Evolutionary conservation across 1,284 basidiomycete species (phyloP), one percentile per base, ranked within the genome.

Genomic region (Anthracocystis panici-leucophaei): DNA sequence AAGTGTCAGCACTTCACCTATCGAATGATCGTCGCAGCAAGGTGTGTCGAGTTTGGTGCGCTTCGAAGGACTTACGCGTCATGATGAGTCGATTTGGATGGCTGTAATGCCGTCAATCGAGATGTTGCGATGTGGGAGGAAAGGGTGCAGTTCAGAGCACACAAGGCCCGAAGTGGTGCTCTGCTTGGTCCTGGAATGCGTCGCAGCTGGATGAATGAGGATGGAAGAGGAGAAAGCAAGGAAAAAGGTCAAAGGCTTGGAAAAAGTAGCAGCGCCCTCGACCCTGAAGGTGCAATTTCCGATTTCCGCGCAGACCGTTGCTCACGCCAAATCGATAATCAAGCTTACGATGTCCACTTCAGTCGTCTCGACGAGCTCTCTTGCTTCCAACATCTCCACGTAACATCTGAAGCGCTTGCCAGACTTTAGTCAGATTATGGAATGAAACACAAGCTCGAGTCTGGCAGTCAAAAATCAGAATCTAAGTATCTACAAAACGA

Each of bases 61-160:
- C 46, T 29, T n/a, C 18, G 6, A 5, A 18, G 4, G 14, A 49
- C 48, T 49, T 18, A 49, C 48, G 48, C 1, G 48, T 49, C 48
- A 49, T 49, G 48, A 20, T 49, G 48, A 12, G 18, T 48, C 18
- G 29, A 25, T 12, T 14, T n/a, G 12, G 20, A 10, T 29, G 21
- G 0, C 4, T 31, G 46, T 6, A n/a, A 31, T 29, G 46, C 9
- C 20, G 48, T 33, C 48, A 10, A 12, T 31, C 27, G 6, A 48
- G n/a, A 16, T 38, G 35, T 20, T 8, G 25, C 16, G 27, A n/a
- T 49, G 29, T 5, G 35, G 3, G 35, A 16, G 4, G 33, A 9
- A 31, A 31, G n/a, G 48, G 29, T 31, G 48, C 10, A 27, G 48
- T n/a, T n/a, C 48, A 49, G 48, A 49, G 48, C 48, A 49, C 48